phyloP scores from a whole-genome alignment of 176 grass and related monocot genomes.

The Aegilops sharonensis region DNA sequence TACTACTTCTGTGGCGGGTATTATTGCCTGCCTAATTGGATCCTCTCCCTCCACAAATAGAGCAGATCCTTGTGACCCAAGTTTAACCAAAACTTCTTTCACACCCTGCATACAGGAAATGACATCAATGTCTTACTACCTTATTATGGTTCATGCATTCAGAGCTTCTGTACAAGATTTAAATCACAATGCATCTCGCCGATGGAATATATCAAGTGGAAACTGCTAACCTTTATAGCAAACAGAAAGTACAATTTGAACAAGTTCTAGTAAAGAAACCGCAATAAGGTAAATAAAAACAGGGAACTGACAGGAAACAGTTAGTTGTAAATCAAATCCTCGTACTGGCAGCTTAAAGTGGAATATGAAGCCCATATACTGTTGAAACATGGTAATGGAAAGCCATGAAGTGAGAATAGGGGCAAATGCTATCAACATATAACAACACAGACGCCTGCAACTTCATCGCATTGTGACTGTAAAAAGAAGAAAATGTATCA shows the following conservation, averaged over 20 bases:
- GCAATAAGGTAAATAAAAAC: not conserved
- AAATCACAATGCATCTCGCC: not conserved
- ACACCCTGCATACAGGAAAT: constrained; percentile 51
- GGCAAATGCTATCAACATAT: not conserved
- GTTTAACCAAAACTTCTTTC: constrained; percentile 86
- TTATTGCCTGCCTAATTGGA: constrained; percentile 61
- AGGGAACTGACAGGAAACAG: not conserved
- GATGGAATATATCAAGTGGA: not conserved
- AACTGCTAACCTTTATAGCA: not conserved
- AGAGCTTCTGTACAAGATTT: not conserved
- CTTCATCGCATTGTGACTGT: not conserved
- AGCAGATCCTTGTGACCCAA: constrained; percentile 86
- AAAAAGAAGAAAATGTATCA: not conserved
- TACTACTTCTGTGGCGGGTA: constrained; percentile 71
- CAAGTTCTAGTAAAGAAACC: not conserved
- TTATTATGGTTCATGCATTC: not conserved
- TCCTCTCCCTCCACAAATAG: constrained; percentile 85
- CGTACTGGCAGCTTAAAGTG: not conserved
- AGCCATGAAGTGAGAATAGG: not conserved
- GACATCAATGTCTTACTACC: not conserved
- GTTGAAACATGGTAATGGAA: not conserved
- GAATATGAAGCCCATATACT: not conserved
- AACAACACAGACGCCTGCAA: not conserved
- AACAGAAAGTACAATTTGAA: not conserved
- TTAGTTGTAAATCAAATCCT: not conserved